Evolutionary conservation across 2,329 filamentous ascomycete genomes (phyloP).

Genomic region (Xylogone sp.): DNA sequence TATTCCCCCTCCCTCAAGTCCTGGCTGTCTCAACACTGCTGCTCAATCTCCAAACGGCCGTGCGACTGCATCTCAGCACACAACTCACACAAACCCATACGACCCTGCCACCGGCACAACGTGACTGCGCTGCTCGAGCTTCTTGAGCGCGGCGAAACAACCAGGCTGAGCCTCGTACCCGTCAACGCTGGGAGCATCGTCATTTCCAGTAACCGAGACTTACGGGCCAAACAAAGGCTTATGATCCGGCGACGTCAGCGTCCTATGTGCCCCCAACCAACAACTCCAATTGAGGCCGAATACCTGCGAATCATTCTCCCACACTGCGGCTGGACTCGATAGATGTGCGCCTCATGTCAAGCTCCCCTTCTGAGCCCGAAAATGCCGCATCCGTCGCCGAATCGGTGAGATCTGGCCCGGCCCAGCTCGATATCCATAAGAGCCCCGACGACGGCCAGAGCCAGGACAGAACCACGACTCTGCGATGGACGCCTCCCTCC

Average conservation of each 20-base stretch:
- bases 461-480: neutral
- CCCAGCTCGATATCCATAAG: constrained; percentile 10
- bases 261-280: neutral
- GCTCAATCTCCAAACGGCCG: neutral
- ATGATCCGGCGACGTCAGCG: neutral
- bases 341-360: constrained; percentile 32
- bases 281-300: constrained; percentile 19
- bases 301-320: constrained; percentile 25
- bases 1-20: neutral
- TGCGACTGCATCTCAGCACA: neutral
- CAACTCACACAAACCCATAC: neutral
- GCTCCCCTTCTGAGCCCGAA: constrained; percentile 25
- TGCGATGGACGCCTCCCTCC: neutral
- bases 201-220: too few relatives aligned
- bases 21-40: neutral
- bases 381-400: constrained; percentile 26
- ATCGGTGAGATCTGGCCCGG: constrained; percentile 22
- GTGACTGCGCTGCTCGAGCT: neutral
- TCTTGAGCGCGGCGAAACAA: too few relatives aligned
- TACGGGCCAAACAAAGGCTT: neutral
- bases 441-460: neutral
- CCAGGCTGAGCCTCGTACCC: too few relatives aligned
- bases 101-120: neutral
- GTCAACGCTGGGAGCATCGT: too few relatives aligned
- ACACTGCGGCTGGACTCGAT: constrained; percentile 27